Evolutionary conservation across 208 protist genomes (phyloP), one percentile per base, ranked within the genome.

Genomic region (Tritrichomonas musculus): DNA sequence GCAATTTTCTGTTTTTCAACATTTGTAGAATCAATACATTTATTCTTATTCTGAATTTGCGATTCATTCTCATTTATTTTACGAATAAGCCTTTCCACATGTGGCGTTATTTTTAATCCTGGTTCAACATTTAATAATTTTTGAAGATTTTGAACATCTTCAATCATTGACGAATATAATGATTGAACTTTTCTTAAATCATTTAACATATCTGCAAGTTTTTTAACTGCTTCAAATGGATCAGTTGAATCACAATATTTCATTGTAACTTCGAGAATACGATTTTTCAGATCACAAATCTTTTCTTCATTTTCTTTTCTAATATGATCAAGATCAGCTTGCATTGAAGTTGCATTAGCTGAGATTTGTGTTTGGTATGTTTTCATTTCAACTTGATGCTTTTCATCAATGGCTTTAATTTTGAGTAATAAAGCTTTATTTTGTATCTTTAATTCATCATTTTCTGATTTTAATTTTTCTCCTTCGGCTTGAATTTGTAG

Each of bases 241-340:
- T 47, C 0, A 53, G 3, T 39, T 13, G 1, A 20, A 33, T 53
- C 3, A 57, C 9, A 14, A 57, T 36, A 57, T 88, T 47, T 53
- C 22, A 33, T 27, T 30, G 20, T 47, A 57, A 88, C 33, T 13
- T 47, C 8, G 0, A 53, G 20, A 55, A 27, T 53, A 57, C 8
- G 14, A 39, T 13, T 88, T 13, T 53, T 33, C 33, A 88, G 33
- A 5, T 39, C 33, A 8, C 17, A 41, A 53, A 57, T 39, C 1
- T 36, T 88, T 88, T 88, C 77, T 88, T 88, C 77, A 30, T 88
- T 47, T 60, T 88, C 41, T 39, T 88, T 20, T 22, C 17, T 39
- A 11, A 88, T 57, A 27, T 88, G 33, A 14, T 44, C 77, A 0
- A 20, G 20, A 39, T 88, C n/a, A 11, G 77, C 41, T 36, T 53